phyloP scores from a whole-genome alignment of 331 rosid genomes.

The Quercus tomentella region DNA sequence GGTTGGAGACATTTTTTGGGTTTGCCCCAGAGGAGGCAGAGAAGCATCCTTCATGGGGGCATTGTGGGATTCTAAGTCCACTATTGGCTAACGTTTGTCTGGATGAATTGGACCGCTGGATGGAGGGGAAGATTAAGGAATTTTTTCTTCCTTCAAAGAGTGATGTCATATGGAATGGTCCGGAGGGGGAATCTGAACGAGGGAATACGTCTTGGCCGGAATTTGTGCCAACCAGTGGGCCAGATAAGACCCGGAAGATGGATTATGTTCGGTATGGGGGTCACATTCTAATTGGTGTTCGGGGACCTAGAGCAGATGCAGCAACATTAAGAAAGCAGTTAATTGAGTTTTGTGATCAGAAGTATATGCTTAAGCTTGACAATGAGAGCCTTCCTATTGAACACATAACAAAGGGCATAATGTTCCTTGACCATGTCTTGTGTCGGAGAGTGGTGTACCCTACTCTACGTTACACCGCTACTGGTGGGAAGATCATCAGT shows the following conservation, averaged over 20 bases:
- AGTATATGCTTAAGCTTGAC: conserved; percentile 84
- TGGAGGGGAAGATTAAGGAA: conserved; percentile 85
- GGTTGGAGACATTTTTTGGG: conserved; percentile 85
- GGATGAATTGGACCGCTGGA: conserved; percentile 91
- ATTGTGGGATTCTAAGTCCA: conserved; percentile 84
- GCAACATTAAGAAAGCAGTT: conserved; percentile 85
- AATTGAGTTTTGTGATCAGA: conserved; percentile 90
- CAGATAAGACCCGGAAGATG: conserved; percentile 93
- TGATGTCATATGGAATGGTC: conserved; percentile 92
- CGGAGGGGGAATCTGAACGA: conserved; percentile 77
- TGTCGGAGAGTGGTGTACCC: conserved; percentile 96
- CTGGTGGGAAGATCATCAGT: conserved; percentile 91
- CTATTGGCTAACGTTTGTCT: conserved; percentile 74
- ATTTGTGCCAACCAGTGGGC: conserved; percentile 96
- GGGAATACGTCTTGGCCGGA: conserved; percentile 99
- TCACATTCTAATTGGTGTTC: conserved; percentile 80
- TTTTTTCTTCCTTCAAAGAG: conserved; percentile 85
- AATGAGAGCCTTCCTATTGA: conserved; percentile 88
- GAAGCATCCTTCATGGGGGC: conserved; percentile 88
- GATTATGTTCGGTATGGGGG: conserved; percentile 86
- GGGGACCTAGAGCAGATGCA: conserved; percentile 89
- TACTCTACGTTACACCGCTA: conserved; percentile 90
- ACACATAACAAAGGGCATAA: conserved; percentile 91
- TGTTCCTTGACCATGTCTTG: conserved; percentile 92
- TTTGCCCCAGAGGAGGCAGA: conserved; percentile 87